Percentiles rank a stretch among this genome's conserved stretches.
Conservation (phyloP, 1,284 basidiomycete species). For the Marasmius fiardii region DNA sequence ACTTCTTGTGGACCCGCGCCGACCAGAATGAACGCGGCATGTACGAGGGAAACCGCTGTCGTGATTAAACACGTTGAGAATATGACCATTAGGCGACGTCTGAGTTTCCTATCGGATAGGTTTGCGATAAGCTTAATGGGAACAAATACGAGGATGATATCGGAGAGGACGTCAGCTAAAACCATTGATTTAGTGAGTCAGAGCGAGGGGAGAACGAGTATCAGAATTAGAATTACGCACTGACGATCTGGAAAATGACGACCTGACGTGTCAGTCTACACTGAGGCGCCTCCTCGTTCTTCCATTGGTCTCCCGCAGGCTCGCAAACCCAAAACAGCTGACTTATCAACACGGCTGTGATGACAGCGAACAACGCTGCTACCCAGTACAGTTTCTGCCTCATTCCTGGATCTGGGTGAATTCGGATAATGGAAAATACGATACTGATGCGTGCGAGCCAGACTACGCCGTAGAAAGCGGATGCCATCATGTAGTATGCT, state of each 20-base stretch:
- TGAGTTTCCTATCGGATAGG: conserved; percentile 23
- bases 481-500: conserved; percentile 32
- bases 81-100: conserved; percentile 29
- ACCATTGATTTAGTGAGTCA: no score
- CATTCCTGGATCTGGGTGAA: conserved; percentile 25
- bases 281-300: neutral
- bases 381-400: conserved; percentile 22
- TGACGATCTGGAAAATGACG: neutral
- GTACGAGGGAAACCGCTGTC: conserved; percentile 33
- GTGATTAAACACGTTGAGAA: conserved; percentile 32
- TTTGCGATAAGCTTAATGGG: conserved; percentile 28
- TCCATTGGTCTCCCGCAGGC: neutral
- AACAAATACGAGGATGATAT: conserved; percentile 28
- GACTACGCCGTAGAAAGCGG: conserved; percentile 30
- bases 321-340: conserved; percentile 17
- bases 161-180: conserved; percentile 33
- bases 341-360: conserved; percentile 21
- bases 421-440: conserved; percentile 33
- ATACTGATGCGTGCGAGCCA: conserved; percentile 33
- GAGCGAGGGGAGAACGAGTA: no score
- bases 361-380: conserved; percentile 20
- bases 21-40: conserved; percentile 29
- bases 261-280: neutral
- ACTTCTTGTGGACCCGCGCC: conserved; percentile 6
- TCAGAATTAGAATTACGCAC: neutral